A percentile compares a stretch with the other conserved stretches of the same genome.
These are phyloP conservation scores for Nannizzia gypsea DNA, from an alignment of 2,329 filamentous ascomycete genomes.

Conservation along the genomic window DNA sequence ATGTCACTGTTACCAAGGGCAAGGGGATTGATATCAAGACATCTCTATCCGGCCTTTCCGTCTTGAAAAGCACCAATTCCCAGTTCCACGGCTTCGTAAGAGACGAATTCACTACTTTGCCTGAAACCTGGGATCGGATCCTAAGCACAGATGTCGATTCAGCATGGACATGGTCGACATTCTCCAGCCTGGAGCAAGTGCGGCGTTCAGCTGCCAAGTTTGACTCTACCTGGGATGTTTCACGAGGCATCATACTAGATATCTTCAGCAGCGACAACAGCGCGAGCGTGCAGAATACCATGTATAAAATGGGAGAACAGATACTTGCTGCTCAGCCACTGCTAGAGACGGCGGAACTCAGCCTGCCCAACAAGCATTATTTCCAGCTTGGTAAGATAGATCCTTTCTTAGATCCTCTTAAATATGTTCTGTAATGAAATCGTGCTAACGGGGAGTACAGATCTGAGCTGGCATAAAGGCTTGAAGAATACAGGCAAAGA, in stretches of 20 bases:
- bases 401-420: constrained; percentile 7
- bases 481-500: constrained; percentile 91
- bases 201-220: constrained; percentile 54
- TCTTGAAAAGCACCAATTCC: constrained; percentile 92
- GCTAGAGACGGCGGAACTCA: constrained; percentile 63
- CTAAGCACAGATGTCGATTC: constrained; percentile 86
- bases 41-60: constrained; percentile 67
- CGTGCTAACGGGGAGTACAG: constrained; percentile 35
- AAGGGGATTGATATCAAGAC: constrained; percentile 65
- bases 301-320: constrained; percentile 95
- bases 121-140: constrained; percentile 89
- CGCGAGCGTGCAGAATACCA: constrained; percentile 88
- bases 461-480: constrained; percentile 93
- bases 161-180: constrained; percentile 71
- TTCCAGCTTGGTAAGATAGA: constrained; percentile 61
- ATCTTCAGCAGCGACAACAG: constrained; percentile 84
- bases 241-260: constrained; percentile 77
- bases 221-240: constrained; percentile 63
- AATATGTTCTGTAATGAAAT: neutral
- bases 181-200: constrained; percentile 56
- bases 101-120: constrained; percentile 84
- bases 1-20: constrained; percentile 55
- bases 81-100: constrained; percentile 90
- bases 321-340: constrained; percentile 67
- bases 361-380: constrained; percentile 95